Percentiles rank a stretch among this genome's conserved stretches.
Evolutionary conservation across 2,329 filamentous ascomycete species (phyloP).

Genomic region (Sclerotinia trifoliorum): DNA sequence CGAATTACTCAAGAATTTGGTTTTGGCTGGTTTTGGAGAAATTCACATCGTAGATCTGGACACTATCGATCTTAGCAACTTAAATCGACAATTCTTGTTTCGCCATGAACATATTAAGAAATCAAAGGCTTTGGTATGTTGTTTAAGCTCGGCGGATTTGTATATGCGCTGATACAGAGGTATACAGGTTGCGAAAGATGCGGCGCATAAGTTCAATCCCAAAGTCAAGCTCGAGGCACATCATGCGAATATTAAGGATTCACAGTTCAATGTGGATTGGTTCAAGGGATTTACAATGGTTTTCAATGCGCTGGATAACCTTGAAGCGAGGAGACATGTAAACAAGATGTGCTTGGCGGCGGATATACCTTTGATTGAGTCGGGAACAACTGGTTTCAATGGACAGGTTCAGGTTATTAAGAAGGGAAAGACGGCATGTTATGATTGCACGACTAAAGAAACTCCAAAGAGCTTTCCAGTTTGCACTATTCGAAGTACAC

Average conservation of each 20-base stretch:
- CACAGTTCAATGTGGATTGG: slow-evolving; percentile 82
- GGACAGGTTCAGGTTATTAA: slow-evolving; percentile 97
- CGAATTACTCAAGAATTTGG: slow-evolving; percentile 94
- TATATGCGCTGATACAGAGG: slow-evolving; percentile 23
- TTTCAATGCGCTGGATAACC: slow-evolving; percentile 95
- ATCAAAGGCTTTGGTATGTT: slow-evolving; percentile 80
- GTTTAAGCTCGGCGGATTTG: background rate
- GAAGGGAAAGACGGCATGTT: slow-evolving; percentile 88
- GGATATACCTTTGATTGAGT: slow-evolving; percentile 87
- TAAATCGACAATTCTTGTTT: slow-evolving; percentile 97
- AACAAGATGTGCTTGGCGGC: slow-evolving; percentile 97
- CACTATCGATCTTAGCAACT: slow-evolving; percentile 95
- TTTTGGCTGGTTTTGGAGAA: slow-evolving; percentile 86
- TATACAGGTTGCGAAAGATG: slow-evolving; percentile 81
- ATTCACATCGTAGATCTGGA: slow-evolving; percentile 95
- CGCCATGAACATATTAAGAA: slow-evolving; percentile 97
- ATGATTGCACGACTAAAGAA: slow-evolving; percentile 89
- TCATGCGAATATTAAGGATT: slow-evolving; percentile 93
- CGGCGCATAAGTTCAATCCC: slow-evolving; percentile 86
- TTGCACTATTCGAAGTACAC: slow-evolving; percentile 95
- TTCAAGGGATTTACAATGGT: slow-evolving; percentile 80
- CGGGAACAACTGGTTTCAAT: slow-evolving; percentile 95
- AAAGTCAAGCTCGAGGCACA: slow-evolving; percentile 82
- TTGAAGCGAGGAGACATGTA: slow-evolving; percentile 90
- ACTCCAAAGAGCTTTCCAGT: slow-evolving; percentile 91